Percentiles rank a stretch among this genome's conserved stretches.
Conservation (phyloP, 2,329 filamentous ascomycete species). For the Alternaria sp. region DNA sequence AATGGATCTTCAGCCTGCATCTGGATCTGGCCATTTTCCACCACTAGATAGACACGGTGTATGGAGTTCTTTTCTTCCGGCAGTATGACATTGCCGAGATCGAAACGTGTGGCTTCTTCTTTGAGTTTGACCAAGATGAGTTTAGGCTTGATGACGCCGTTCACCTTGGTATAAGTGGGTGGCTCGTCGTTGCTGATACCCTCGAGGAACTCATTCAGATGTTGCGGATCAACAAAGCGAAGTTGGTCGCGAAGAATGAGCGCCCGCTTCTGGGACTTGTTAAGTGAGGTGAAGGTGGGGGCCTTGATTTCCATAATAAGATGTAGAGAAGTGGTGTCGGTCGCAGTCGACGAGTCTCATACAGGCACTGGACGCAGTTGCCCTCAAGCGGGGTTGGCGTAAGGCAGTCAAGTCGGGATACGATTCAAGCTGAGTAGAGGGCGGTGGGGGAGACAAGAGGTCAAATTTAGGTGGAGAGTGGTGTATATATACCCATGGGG, state of each 20-base stretch:
- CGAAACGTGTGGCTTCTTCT: conserved; percentile 31
- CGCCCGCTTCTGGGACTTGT: conserved; percentile 40
- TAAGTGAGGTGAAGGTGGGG: conserved; percentile 33
- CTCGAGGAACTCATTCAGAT: conserved; percentile 41
- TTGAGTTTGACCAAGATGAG: conserved; percentile 36
- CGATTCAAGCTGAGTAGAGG: not conserved
- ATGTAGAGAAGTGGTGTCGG: not conserved
- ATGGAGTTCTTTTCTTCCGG: conserved; percentile 25
- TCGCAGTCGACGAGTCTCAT: not conserved
- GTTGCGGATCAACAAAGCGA: conserved; percentile 31
- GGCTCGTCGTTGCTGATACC: conserved; percentile 41
- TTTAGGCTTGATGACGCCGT: conserved; percentile 32
- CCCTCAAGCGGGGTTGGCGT: not conserved
- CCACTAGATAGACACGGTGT: conserved; percentile 23
- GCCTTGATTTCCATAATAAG: conserved; percentile 24
- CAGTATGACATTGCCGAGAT: conserved; percentile 45
- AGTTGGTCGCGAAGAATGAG: conserved; percentile 42
- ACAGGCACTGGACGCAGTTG: not conserved
- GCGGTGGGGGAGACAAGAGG: not conserved
- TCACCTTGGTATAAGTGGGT: conserved; percentile 37
- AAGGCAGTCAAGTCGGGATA: not conserved
- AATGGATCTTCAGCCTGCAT: conserved; percentile 31
- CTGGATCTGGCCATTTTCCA: conserved; percentile 34
- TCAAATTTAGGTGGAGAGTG: not conserved
- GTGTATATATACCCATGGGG: conserved; percentile 1